These are phyloP conservation scores for Candida albicans DNA, from an alignment of 1,139 yeast species.

Conservation along the genomic window DNA sequence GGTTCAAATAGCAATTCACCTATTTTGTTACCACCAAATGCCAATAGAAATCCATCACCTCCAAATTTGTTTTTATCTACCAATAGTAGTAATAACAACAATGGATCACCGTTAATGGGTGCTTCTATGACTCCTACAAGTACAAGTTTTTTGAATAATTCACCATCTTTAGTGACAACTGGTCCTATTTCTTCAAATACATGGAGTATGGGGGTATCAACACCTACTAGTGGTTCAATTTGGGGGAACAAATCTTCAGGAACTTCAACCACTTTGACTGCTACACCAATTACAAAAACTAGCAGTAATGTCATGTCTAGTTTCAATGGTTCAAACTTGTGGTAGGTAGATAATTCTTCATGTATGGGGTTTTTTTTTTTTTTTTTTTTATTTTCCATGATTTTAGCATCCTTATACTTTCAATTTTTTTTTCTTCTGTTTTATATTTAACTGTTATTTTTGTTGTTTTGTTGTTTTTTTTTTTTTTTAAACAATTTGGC, in stretches of 20 bases:
- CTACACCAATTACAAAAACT: constrained; percentile 6
- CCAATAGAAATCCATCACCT: constrained; percentile 20
- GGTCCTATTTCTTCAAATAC: constrained; percentile 8
- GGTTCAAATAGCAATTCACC: constrained; percentile 20
- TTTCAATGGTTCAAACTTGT: constrained; percentile 9
- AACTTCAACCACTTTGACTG: constrained; percentile 8
- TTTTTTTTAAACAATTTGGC: no score
- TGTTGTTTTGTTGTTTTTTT: no score
- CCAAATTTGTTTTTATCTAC: constrained; percentile 25
- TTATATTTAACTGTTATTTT: no score
- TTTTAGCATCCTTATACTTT: background rate
- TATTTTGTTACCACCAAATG: constrained; percentile 16
- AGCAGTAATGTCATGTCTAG: constrained; percentile 9
- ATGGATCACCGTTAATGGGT: constrained; percentile 12
- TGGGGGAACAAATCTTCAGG: constrained; percentile 13
- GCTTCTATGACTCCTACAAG: constrained; percentile 12
- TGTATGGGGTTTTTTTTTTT: background rate
- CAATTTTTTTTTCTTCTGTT: no score
- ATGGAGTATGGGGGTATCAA: constrained; percentile 6
- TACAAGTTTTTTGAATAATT: constrained; percentile 17
- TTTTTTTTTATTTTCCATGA: background rate
- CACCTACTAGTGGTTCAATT: constrained; percentile 10
- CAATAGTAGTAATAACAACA: constrained; percentile 7
- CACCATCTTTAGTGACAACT: constrained; percentile 19
- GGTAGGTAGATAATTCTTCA: constrained; percentile 3